Percentiles rank a stretch among this genome's conserved stretches.
Conservation (phyloP, 2,329 filamentous ascomycete species). For the Xylariaceae sp. region DNA sequence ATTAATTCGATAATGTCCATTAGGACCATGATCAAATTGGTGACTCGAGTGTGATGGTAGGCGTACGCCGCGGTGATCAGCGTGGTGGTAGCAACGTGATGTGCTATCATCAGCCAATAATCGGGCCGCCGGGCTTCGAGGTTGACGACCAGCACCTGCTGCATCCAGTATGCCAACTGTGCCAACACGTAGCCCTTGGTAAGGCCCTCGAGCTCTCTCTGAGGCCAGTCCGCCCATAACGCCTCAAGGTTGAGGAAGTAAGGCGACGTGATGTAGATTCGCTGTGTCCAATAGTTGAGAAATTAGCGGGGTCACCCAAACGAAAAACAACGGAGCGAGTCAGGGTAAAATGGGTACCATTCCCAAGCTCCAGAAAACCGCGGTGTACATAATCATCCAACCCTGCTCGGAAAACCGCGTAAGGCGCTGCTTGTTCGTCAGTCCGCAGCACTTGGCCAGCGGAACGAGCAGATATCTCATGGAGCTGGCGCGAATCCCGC, state of each 20-base stretch:
- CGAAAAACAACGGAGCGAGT: neutral
- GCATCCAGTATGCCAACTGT: constrained; percentile 89
- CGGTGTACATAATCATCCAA: constrained; percentile 81
- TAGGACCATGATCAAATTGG: constrained; percentile 77
- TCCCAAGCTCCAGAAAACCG: constrained; percentile 73
- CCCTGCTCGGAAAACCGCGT: constrained; percentile 87
- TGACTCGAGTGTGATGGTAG: constrained; percentile 79
- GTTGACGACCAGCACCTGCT: constrained; percentile 87
- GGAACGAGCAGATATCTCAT: constrained; percentile 88
- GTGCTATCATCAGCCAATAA: constrained; percentile 88
- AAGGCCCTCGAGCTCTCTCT: constrained; percentile 63
- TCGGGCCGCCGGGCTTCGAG: constrained; percentile 91
- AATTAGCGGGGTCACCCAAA: neutral
- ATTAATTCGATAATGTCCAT: constrained; percentile 92
- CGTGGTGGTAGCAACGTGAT: constrained; percentile 79
- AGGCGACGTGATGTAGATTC: constrained; percentile 68
- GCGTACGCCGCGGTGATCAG: constrained; percentile 76
- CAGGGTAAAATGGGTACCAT: constrained; percentile 50
- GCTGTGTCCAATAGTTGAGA: constrained; percentile 43
- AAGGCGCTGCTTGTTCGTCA: constrained; percentile 66
- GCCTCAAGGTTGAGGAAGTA: constrained; percentile 71
- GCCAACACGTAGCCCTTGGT: constrained; percentile 85
- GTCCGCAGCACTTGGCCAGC: constrained; percentile 62
- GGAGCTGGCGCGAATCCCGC: constrained; percentile 69
- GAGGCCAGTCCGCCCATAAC: constrained; percentile 81